Evolutionary conservation across 1,284 basidiomycete species (phyloP).

Genomic region (Ustilago bromivora): DNA sequence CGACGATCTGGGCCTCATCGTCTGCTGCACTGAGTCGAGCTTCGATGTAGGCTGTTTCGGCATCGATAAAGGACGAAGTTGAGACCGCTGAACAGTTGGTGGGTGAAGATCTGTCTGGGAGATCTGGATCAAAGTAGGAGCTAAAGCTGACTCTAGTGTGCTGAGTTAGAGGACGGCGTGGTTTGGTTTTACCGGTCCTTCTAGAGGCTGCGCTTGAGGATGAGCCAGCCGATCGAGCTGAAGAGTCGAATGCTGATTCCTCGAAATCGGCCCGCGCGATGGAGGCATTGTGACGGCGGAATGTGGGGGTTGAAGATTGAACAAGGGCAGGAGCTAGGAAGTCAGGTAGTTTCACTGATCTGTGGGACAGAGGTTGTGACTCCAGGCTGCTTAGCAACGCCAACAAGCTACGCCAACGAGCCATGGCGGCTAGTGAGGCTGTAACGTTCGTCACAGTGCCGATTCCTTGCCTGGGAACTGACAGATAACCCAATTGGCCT

Average conservation of each 20-base stretch:
- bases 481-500: background rate
- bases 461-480: background rate
- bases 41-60: slow-evolving; percentile 1
- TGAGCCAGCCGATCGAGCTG: slow-evolving; percentile 1
- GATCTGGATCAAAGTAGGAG: slow-evolving; percentile 6
- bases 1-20: background rate
- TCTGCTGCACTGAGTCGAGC: background rate
- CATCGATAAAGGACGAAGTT: background rate
- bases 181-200: too few relatives aligned
- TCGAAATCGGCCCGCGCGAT: background rate
- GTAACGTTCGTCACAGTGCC: slow-evolving; percentile 1
- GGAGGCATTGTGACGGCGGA: slow-evolving; percentile 17
- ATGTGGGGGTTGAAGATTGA: background rate
- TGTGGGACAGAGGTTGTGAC: background rate
- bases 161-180: background rate
- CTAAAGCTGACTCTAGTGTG: background rate
- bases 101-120: background rate
- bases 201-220: background rate
- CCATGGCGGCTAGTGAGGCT: slow-evolving; percentile 10
- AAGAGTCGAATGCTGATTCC: background rate
- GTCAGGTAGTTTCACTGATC: slow-evolving; percentile 13
- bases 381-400: slow-evolving; percentile 2
- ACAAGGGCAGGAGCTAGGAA: slow-evolving; percentile 28
- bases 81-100: background rate
- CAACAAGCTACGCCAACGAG: slow-evolving; percentile 16